Base-by-base conservation (phyloP, 306 rosid species). In the Acacia crassicarpa region DNA sequence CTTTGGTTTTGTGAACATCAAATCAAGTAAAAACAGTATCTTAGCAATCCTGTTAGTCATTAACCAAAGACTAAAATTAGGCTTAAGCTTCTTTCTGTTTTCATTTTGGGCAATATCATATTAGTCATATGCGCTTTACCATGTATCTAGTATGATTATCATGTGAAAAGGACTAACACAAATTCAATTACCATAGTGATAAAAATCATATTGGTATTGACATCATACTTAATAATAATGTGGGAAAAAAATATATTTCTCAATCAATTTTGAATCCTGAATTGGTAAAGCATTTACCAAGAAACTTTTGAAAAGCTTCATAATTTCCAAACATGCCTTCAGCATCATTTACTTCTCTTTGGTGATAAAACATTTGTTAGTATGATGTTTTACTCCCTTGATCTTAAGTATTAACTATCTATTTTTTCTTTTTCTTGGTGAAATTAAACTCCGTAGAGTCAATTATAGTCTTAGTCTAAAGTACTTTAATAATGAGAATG, bases 401-500 rank as follows among this genome's bases (percentile, higher is more conserved):
- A 45, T 69, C 68, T 76, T 77, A 76, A 72, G 40, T 69, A 68
- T 65, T 77, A 76, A 72, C 9, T 4, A 9, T 20, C 32, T 9
- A 35, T 53, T 49, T 65, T 83, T 79, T 49, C 49, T 5, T 23
- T 56, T 13, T 51, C 62, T 45, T 19, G 16, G 71, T 63, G 23
- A 76, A 72, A n/a, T 35, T 61, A 59, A 25, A 76, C 8, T 32
- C 72, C 43, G 33, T 54, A 45, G 20, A 20, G 27, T 33, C 51
- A 61, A 14, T 62, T 4, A 23, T 43, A 32, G 30, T 71, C 62
- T 46, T 23, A 82, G 53, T 49, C 51, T 69, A 75, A 75, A 75
- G 20, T 49, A 35, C 67, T 74, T 45, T 4, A 79, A n/a, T 69
- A 35, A 77, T 72, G 53, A 80, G 79, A 70, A 4, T 23, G 40